Evolutionary conservation across 1,284 basidiomycete genomes (phyloP), one percentile per base, ranked within the genome.

Genomic region (Amylostereum areolatum): DNA sequence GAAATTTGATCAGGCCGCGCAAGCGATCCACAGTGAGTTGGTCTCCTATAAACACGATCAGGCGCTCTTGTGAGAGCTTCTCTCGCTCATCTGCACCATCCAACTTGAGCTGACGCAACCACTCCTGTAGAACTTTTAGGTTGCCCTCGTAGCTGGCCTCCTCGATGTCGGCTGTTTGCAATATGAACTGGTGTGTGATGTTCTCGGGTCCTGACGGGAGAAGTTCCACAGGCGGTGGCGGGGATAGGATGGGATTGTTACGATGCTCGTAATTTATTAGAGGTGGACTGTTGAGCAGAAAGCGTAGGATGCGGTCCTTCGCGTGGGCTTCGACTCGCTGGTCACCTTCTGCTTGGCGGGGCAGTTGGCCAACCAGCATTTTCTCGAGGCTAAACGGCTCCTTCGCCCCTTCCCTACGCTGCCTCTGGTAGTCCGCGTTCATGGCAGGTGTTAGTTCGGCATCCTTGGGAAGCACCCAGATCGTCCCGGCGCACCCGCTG

Each of bases 401-500:
- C n/a, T 48, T 45, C 7, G 55, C 34, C 3, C 62, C 62, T 31
- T 52, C 45, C 0, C 56, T 59, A 4, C 61, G 56, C n/a, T 54
- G 27, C 9, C 50, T 40, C 31, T 59, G 55, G 2, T 65, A 48
- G 4, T 52, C 28, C 2, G 45, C 36, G 45, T 63, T 6, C 6
- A 39, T 65, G 9, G 46, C 31, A 4, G 35, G 36, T 0, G 61
- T 49, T 2, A 66, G 51, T 0, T 46, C 52, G 11, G 39, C 45
- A 7, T 53, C 57, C 46, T 56, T 48, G 10, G 52, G 58, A 42
- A 62, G 58, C 37, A 67, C 46, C 37, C 61, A 70, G 1, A 73
- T 56, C 1, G 70, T 71, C 0, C 55, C 65, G 0, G 68, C 67
- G 2, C 64, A 66, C 0, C 67, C 68, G 55, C 54, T 67, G 25